Evolutionary conservation across 352 stramenopile species (phyloP), one percentile per base, ranked within the genome.

Genomic region (Globisporangium alternatum): DNA sequence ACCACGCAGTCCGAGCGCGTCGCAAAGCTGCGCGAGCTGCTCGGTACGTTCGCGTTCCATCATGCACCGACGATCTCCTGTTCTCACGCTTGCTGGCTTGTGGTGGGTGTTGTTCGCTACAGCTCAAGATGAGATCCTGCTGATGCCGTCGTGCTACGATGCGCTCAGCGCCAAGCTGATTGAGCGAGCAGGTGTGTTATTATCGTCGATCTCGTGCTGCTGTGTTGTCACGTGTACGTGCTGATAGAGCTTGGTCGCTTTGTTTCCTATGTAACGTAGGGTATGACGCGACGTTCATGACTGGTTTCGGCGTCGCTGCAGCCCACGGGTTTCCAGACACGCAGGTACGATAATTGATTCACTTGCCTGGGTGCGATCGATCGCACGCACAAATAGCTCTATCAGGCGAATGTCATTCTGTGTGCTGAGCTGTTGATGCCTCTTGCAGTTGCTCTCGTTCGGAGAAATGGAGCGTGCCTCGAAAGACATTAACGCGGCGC

Each of bases 261-360:
- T n/a, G 48, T 35, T 39, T 13, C 30, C 30, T 39, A 6, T 39
- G 8, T 5, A 15, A 22, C 48, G 30, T 13, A 76, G 89, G 86
- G 21, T 98, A 97, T 69, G 73, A 93, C 33, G 77, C 89, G 22
- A 96, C 90, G 7, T 98, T 98, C 71, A 97, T 98, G 91, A 97
- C 90, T 47, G 93, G 93, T 43, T 98, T 97, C 78, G 89, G 89
- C 57, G 90, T 98, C 8, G 94, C 88, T 37, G 92, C 85, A 19
- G 80, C 77, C 0, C 81, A 91, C 57, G 90, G 95, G 1, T 89
- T 95, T 62, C 90, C 93, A 1, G 93, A 98, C 71, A 97, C 89
- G 43, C 90, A 97, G 64, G 72, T 97, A 21, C 60, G 87, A 21
- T 41, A 15, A n/a, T n/a, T n/a, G n/a, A n/a, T n/a, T n/a, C n/a